Evolutionary conservation across 192 early-diverging fungal genomes (phyloP), one percentile per base, ranked within the genome.

Genomic region (Linnemannia zychae): DNA sequence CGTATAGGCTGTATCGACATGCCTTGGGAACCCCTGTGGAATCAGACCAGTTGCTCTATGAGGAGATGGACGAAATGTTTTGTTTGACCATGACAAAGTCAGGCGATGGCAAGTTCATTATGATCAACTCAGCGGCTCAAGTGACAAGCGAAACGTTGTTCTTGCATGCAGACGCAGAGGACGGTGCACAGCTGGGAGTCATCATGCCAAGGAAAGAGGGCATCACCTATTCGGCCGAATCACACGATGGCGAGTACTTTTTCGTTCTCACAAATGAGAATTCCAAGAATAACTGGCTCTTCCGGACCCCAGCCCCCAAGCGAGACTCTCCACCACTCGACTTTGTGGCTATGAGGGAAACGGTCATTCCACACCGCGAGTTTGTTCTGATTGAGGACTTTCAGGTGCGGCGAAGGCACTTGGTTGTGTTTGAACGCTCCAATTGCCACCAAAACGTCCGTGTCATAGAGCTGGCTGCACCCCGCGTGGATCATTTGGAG

Each of bases 401-500:
- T 66, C 87, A 91, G 60, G 82, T 93, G n/a, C 78, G 92, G 6
- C 74, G 88, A 33, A 74, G 90, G 48, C 90, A 92, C 69, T 65
- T 93, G 34, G 87, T 93, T 38, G 91, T 93, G 18, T 87, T 92
- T 65, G 92, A 93, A 72, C 86, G 92, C 2, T 90, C 88, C 38
- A 93, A 93, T 69, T 92, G 92, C 67, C 80, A 92, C 31, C 92
- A 93, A 48, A 93, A 93, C 48, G 89, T 92, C 1, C 90, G 92
- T 16, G 89, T 93, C 7, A 75, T 92, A n/a, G 89, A 93, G 53
- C 44, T 92, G 48, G 38, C 72, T 7, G 57, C 75, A 36, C 63
- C 52, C 1, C 63, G 48, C 6, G 75, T 33, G 12, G 24, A n/a
- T 4, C 33, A 66, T 18, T 47, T 20, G 16, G 73, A 70, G 34